phyloP scores from a whole-genome alignment of 257 asterid species.

The Hygrophila difformis region DNA sequence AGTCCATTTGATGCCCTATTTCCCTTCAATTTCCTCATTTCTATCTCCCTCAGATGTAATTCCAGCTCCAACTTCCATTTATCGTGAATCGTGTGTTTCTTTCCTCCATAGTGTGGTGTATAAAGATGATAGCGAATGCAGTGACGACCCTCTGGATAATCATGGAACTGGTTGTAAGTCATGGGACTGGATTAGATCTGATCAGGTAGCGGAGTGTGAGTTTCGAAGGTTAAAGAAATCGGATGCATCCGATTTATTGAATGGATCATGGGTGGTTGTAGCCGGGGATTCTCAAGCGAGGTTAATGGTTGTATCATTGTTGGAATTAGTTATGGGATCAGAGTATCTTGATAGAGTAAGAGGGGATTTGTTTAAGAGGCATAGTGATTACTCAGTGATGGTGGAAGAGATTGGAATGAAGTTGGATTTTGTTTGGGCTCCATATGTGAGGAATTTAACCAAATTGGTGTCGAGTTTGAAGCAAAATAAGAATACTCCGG shows the following conservation, averaged over 20 bases:
- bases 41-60: conserved; percentile 33
- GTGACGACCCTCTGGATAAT: conserved; percentile 15
- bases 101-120: conserved; percentile 44
- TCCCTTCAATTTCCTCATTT: conserved; percentile 48
- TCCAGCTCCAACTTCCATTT: conserved; percentile 19
- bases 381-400: conserved; percentile 59
- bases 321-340: conserved; percentile 62
- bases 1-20: conserved; percentile 81
- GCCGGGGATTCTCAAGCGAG: conserved; percentile 96
- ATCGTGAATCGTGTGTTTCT: conserved; percentile 56
- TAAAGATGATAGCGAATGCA: conserved; percentile 24
- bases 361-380: conserved; percentile 87
- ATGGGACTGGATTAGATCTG: conserved; percentile 66
- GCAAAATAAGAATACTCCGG: conserved; percentile 42
- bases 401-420: conserved; percentile 76
- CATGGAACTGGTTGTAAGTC: conserved; percentile 19
- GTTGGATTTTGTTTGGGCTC: conserved; percentile 91
- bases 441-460: conserved; percentile 61
- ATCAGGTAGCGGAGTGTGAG: conserved; percentile 47
- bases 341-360: conserved; percentile 39
- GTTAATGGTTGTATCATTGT: conserved; percentile 66
- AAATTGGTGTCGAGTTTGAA: conserved; percentile 32
- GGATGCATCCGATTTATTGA: conserved; percentile 73
- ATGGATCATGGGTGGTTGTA: conserved; percentile 86
- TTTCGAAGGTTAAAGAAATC: conserved; percentile 56